Base-by-base conservation (phyloP, 2,329 filamentous ascomycete species). In the Spiromastix sp. region DNA sequence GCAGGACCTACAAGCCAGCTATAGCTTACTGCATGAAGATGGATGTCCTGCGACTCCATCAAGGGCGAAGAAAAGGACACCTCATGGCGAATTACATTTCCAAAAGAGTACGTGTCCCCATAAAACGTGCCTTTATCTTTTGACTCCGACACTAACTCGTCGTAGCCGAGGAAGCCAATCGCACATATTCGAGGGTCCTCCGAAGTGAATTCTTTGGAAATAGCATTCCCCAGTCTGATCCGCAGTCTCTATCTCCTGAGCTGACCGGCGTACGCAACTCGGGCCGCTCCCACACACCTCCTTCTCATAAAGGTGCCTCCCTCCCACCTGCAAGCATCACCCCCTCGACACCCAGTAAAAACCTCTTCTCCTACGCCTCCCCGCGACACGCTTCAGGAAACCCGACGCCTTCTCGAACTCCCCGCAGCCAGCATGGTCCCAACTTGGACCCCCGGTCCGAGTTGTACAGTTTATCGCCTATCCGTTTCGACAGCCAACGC, bases 261-360 rank as follows among this genome's bases (percentile, higher is more conserved):
- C 67, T 68, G 47, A 71, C 68, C 22, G 63, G 60, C 9, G 61
- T 67, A 41, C 71, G 74, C 42, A 77, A 84, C 54, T 75, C 78
- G 33, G 81, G 77, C 33, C 72, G 83, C 51, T 81, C 84, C 32
- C 78, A 81, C 46, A 95, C 89, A 4, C 87, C 87, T 30, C 87
- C 87, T 17, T 77, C 72, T 39, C 77, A 78, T 47, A 59, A 62
- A 12, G 66, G 76, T 10, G 64, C 71, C 10, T 68, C 74, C 16
- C 61, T 86, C n/a, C 79, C 83, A 8, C 74, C 81, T 2, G 79
- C 72, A 18, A 69, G 77, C 38, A 70, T 91, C 39, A 94, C 89
- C 0, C 91, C 91, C 0, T 93, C 89, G 1, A 98, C 91, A 3
- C 91, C 91, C 7, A 86, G 94, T 60, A 96, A 95, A 64, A 98